A percentile compares a stretch with the other conserved stretches of the same genome.
phyloP scores from a whole-genome alignment of 2,329 filamentous ascomycete genomes.

The Fusarium redolens region DNA sequence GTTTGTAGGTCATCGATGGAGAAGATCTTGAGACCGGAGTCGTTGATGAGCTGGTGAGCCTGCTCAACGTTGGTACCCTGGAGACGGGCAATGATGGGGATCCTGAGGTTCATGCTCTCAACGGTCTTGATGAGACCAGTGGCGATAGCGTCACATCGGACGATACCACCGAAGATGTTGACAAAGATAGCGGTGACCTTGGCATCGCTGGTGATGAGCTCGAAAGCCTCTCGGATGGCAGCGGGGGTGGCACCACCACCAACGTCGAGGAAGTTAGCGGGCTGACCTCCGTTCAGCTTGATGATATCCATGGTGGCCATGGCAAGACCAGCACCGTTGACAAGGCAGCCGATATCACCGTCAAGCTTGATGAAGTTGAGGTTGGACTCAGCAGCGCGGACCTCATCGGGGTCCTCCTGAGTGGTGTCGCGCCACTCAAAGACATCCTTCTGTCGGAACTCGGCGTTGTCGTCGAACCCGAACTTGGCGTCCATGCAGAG shows the following conservation, averaged over 20 bases:
- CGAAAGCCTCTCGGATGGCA: constrained; percentile 97
- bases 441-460: constrained; percentile 97
- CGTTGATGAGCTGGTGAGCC: constrained; percentile 92
- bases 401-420: constrained; percentile 97
- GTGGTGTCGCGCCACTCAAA: constrained; percentile 93
- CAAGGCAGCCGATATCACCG: constrained; percentile 98
- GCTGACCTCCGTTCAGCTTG: constrained; percentile 96
- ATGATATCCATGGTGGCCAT: constrained; percentile 99
- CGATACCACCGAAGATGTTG: constrained; percentile 99
- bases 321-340: constrained; percentile 98
- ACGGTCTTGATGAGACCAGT: constrained; percentile 96
- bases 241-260: constrained; percentile 96
- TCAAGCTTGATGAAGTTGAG: constrained; percentile 99
- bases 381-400: constrained; percentile 92
- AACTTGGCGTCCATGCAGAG: constrained; percentile 99
- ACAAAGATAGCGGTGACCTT: constrained; percentile 99
- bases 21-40: constrained; percentile 99
- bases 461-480: constrained; percentile 98
- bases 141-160: constrained; percentile 96
- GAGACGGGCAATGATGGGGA: constrained; percentile 95
- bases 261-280: constrained; percentile 99
- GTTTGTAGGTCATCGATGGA: constrained; percentile 98
- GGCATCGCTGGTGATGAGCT: constrained; percentile 97
- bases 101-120: constrained; percentile 93
- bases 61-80: constrained; percentile 99